Base-by-base conservation (phyloP, 2,329 filamentous ascomycete genomes). In the Thelonectria discophora region DNA sequence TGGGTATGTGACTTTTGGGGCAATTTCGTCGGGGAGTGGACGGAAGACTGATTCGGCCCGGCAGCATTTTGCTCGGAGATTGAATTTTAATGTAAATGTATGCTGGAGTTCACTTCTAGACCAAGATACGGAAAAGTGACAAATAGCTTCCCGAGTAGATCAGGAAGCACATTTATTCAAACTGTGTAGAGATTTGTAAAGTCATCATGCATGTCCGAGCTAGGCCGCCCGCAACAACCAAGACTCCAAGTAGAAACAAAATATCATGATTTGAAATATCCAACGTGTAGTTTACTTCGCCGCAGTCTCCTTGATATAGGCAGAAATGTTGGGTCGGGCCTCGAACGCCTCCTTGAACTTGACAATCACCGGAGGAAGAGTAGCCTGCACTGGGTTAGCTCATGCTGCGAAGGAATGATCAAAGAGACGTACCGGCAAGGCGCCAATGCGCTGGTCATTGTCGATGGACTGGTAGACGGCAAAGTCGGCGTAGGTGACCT, bases 381-480 rank as follows among this genome's bases (percentile, higher is more conserved):
- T 52, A 3, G 42, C 53, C 58, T 61, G 17, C 18, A 30, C 27
- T 8, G 6, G 27, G 27, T 30, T 8, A 30, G 27, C 9, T 30
- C 8, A 7, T 30, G 27, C 6, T 30, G 5, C 32, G 2, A 10
- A 15, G 18, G 34, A 2, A 12, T 37, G 13, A 30, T 30, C 27
- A 2, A 8, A 30, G 27, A 7, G 3, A 45, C 81, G 78, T 40
- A 78, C 76, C 17, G 75, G 74, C 6, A 77, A 63, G 11, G 75
- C 69, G 10, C 72, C 73, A 34, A 71, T 77, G 37, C 66, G 63
- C 21, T 65, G 56, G 39, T 79, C 74, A 24, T 79, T 78, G 47
- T 79, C 76, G 27, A 79, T 72, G 2, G 76, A 76, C 51, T 78
- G 75, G 57, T 75, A 79, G 2, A 79, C 65, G 0, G 74, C 76